Percentiles rank a stretch among this genome's conserved stretches.
phyloP scores from a whole-genome alignment of 1,139 yeast genomes.

The Suhomyces ambrosiae region DNA sequence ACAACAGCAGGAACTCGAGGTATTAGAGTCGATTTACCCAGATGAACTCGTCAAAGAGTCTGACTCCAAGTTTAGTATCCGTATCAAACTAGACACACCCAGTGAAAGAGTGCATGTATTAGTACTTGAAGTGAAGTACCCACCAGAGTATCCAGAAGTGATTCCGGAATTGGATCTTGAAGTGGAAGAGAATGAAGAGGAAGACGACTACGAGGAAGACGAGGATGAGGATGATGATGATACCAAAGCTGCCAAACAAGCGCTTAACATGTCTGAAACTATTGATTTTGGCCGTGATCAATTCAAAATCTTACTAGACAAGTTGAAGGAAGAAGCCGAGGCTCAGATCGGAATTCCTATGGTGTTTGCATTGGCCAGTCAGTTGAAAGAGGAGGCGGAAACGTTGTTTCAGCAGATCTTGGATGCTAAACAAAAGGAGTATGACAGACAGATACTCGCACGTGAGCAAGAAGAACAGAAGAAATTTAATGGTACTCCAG shows the following conservation, averaged over 20 bases:
- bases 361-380: slow-evolving; percentile 74
- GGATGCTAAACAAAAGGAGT: slow-evolving; percentile 53
- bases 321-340: slow-evolving; percentile 64
- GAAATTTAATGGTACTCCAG: slow-evolving; percentile 80
- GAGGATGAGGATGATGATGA: slow-evolving; percentile 49
- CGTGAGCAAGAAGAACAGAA: slow-evolving; percentile 69
- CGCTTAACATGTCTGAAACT: slow-evolving; percentile 57
- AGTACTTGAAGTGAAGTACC: slow-evolving; percentile 61
- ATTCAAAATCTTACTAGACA: slow-evolving; percentile 38
- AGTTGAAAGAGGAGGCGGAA: slow-evolving; percentile 81
- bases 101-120: slow-evolving; percentile 56
- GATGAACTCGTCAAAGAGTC: slow-evolving; percentile 65
- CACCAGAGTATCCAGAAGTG: slow-evolving; percentile 71
- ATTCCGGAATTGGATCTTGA: slow-evolving; percentile 56
- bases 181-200: slow-evolving; percentile 35
- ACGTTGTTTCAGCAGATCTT: slow-evolving; percentile 58
- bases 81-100: slow-evolving; percentile 58
- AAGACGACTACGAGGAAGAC: slow-evolving; percentile 38
- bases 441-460: slow-evolving; percentile 58
- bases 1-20: slow-evolving; percentile 78
- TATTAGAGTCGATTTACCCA: slow-evolving; percentile 87
- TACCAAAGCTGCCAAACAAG: slow-evolving; percentile 43
- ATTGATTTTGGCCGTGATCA: slow-evolving; percentile 54
- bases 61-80: slow-evolving; percentile 49
- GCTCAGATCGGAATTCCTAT: slow-evolving; percentile 86